phyloP scores from a whole-genome alignment of 2,329 filamentous ascomycete genomes.

The Ambrosiella xylebori region DNA sequence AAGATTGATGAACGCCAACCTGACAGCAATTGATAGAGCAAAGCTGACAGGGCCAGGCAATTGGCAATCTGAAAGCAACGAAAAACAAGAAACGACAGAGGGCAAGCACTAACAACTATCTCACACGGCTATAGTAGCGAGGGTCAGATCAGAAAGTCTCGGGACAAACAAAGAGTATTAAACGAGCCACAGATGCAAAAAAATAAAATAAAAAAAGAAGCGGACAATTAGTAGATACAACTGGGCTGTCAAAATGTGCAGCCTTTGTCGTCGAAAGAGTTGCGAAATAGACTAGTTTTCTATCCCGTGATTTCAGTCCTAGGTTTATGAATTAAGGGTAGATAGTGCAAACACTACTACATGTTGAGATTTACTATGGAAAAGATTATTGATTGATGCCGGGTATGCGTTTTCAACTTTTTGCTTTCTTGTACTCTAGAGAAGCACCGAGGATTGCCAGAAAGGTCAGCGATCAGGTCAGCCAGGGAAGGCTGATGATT shows the following conservation, averaged over 20 bases:
- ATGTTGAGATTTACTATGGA: conserved; percentile 5
- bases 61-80: background rate
- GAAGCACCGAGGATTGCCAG: too few species aligned
- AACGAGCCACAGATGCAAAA: conserved; percentile 1
- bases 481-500: background rate
- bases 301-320: background rate
- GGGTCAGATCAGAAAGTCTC: background rate
- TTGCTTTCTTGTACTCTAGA: background rate
- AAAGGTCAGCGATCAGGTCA: background rate
- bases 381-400: background rate
- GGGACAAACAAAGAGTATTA: background rate
- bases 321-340: conserved; percentile 1
- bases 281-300: too few species aligned
- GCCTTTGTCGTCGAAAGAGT: too few species aligned
- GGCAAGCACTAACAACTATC: background rate
- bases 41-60: background rate
- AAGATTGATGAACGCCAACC: conserved; percentile 8
- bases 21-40: background rate
- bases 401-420: background rate
- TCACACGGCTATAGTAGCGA: background rate
- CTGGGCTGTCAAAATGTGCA: background rate
- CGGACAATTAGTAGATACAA: background rate
- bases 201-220: conserved; percentile 11
- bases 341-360: conserved; percentile 6
- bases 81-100: background rate